Evolutionary conservation across 1,139 yeast species (phyloP).

Genomic region (Sugiyamaella japonica): DNA sequence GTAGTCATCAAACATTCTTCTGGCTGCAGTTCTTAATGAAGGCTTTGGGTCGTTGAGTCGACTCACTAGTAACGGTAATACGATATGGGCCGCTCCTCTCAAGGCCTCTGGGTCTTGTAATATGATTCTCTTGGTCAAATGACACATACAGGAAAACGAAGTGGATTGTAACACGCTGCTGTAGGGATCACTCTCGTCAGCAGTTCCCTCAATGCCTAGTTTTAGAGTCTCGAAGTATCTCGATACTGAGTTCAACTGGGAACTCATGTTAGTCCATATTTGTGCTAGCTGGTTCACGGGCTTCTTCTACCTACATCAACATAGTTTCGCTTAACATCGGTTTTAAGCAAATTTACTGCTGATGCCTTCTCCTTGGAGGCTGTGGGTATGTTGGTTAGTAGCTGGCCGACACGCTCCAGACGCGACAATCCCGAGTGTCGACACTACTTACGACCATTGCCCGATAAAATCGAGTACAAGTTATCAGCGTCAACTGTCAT

Average conservation of each 20-base stretch:
- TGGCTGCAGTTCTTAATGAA: constrained; percentile 51
- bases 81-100: constrained; percentile 49
- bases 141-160: constrained; percentile 70
- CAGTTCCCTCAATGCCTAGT: constrained; percentile 47
- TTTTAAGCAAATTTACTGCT: constrained; percentile 55
- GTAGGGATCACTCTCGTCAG: constrained; percentile 26
- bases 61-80: constrained; percentile 59
- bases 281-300: too few species aligned
- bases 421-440: too few species aligned
- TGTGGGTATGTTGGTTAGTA: constrained; percentile 10
- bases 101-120: constrained; percentile 66
- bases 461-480: constrained; percentile 23
- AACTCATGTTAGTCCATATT: too few species aligned
- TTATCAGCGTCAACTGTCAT: constrained; percentile 28
- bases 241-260: constrained; percentile 45
- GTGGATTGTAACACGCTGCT: constrained; percentile 45
- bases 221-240: constrained; percentile 59
- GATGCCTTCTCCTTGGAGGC: constrained; percentile 42
- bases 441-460: constrained; percentile 21
- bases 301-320: constrained; percentile 47
- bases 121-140: constrained; percentile 71
- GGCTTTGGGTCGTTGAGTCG: constrained; percentile 53
- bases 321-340: constrained; percentile 66
- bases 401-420: not conserved
- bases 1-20: constrained; percentile 60